Evolutionary conservation across 192 early-diverging fungal genomes (phyloP).

Genomic region (Coemansia sp.): DNA sequence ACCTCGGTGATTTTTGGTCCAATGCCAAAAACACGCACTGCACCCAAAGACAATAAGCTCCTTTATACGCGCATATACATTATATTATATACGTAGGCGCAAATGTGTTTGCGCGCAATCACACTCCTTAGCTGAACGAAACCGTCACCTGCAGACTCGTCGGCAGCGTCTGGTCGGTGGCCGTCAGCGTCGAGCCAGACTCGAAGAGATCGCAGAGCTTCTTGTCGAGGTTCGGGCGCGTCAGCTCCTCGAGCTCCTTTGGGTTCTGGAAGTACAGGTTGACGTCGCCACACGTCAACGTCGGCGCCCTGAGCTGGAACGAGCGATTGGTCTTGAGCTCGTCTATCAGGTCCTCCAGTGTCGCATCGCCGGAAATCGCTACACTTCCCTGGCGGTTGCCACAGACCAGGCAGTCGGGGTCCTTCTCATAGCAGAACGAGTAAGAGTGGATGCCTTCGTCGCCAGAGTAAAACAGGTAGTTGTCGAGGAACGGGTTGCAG

Average conservation of each 20-base stretch:
- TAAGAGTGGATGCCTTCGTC: constrained; percentile 88
- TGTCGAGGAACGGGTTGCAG: constrained; percentile 75
- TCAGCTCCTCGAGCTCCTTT: constrained; percentile 67
- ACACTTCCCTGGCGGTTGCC: constrained; percentile 60
- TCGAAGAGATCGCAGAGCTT: constrained; percentile 60
- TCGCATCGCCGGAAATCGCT: constrained; percentile 53
- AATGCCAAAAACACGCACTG: background rate
- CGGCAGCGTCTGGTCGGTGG: constrained; percentile 69
- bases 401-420: constrained; percentile 90
- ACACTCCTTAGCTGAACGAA: constrained; percentile 20
- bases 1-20: no score
- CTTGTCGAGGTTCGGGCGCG: constrained; percentile 83
- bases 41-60: background rate
- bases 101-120: no score
- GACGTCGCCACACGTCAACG: constrained; percentile 56
- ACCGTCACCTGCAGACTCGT: constrained; percentile 44
- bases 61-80: no score
- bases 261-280: constrained; percentile 90
- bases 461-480: constrained; percentile 97
- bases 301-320: constrained; percentile 84
- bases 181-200: constrained; percentile 68
- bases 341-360: constrained; percentile 81
- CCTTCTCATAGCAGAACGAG: constrained; percentile 78
- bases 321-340: constrained; percentile 68
- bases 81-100: no score